phyloP scores from a whole-genome alignment of 306 rosid species.

The Quercus aquifolioides region DNA sequence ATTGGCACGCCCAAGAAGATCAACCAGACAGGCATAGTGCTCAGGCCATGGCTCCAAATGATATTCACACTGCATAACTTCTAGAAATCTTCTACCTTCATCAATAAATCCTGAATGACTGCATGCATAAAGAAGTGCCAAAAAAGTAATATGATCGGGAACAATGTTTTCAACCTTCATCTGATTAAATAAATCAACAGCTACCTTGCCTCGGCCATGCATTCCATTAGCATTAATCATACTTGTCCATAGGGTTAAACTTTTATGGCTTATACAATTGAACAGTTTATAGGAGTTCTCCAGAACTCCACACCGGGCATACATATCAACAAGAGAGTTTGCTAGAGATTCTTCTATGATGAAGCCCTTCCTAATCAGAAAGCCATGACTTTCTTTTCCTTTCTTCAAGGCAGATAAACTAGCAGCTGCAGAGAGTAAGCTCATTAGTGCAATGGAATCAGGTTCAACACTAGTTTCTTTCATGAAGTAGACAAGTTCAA shows the following conservation, averaged over 20 bases:
- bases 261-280: constrained; percentile 29
- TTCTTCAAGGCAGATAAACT: constrained; percentile 63
- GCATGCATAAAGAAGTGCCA: constrained; percentile 71
- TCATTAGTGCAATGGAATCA: constrained; percentile 50
- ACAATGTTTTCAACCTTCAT: constrained; percentile 44
- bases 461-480: constrained; percentile 44
- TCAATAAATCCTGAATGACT: constrained; percentile 73
- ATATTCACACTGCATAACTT: constrained; percentile 50
- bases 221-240: constrained; percentile 78
- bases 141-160: constrained; percentile 72
- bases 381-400: constrained; percentile 76
- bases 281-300: constrained; percentile 46
- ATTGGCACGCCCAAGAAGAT: constrained; percentile 72
- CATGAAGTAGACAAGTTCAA: constrained; percentile 47
- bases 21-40: constrained; percentile 72
- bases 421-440: constrained; percentile 57
- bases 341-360: constrained; percentile 46
- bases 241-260: constrained; percentile 58
- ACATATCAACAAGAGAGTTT: constrained; percentile 66
- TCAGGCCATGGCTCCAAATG: constrained; percentile 74
- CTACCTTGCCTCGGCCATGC: constrained; percentile 66
- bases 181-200: constrained; percentile 47
- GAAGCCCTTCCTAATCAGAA: constrained; percentile 58
- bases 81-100: constrained; percentile 51
- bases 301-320: constrained; percentile 61